Base-by-base conservation (phyloP, 345 rosid genomes). In the Salix suchowensis region DNA sequence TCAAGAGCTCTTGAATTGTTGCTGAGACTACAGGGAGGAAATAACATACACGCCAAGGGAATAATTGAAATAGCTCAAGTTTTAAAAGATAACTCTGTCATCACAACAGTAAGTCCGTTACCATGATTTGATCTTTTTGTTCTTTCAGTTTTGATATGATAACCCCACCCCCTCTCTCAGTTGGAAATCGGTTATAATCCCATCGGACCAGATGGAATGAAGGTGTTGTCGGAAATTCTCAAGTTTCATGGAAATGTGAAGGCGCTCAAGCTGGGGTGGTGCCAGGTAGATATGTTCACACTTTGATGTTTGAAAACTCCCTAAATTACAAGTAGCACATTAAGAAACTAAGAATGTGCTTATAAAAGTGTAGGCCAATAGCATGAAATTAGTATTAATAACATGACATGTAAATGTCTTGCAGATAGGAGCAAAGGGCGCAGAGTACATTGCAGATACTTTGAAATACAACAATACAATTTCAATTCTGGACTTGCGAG, bases 191-290 rank as follows among this genome's bases (percentile, higher is more conserved):
- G 97, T 82, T 95, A 95, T 85, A 95, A 95, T 86, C 98, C 98
- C 71, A 87, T 91, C 64, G 97, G 97, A 72, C 83, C 94, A 3
- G 93, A 95, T 46, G 97, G 97, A 66, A 94, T 91, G 37, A 91
- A 91, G 88, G 94, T 89, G 24, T 73, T 95, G 83, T 86, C 88
- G 3, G 98, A 95, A 81, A 87, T 95, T 84, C 96, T 95, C 18
- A 95, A 95, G 90, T 95, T 95, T 82, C 89, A 91, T 77, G 97
- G 98, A 74, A 95, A 89, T 76, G 81, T 95, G 42, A 89, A 84
- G 67, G 87, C 89, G 26, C 92, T 95, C 64, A 95, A 95, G 89
- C 98, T 95, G 73, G 97, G 97, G 78, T 95, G 97, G 98, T 95
- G 98, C 83, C 94, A 91, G 97, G 98, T 94, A 82, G 84, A 71